phyloP scores from a whole-genome alignment of 2,329 filamentous ascomycete genomes.

The Westerdykella aurantiaca region DNA sequence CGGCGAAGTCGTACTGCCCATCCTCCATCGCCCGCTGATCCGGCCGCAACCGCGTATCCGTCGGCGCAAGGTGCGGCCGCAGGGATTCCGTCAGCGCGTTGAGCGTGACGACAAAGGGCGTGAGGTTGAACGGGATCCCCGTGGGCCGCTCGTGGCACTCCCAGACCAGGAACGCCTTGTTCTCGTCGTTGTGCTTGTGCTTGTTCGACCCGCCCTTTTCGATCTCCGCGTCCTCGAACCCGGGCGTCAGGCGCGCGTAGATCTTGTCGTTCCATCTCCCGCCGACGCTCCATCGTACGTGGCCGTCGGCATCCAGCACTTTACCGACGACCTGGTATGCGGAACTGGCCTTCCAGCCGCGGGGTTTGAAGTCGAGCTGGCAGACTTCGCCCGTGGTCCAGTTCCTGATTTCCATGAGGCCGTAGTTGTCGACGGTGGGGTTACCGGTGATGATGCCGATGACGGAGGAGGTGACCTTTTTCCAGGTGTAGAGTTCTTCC shows the following conservation, averaged over 20 bases:
- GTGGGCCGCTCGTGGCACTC: constrained; percentile 74
- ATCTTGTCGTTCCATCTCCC: constrained; percentile 97
- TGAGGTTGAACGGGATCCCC: constrained; percentile 93
- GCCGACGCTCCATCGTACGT: constrained; percentile 80
- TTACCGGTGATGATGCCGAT: constrained; percentile 97
- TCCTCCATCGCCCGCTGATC: constrained; percentile 99
- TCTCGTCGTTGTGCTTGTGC: constrained; percentile 52
- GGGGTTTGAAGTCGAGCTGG: constrained; percentile 83
- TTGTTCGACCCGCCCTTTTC: constrained; percentile 36
- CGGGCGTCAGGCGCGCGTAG: constrained; percentile 87
- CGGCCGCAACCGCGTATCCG: constrained; percentile 84
- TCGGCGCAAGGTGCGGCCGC: constrained; percentile 72
- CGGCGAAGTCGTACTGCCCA: constrained; percentile 91
- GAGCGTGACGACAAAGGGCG: constrained; percentile 88
- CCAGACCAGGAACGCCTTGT: constrained; percentile 85
- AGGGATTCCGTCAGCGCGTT: constrained; percentile 89
- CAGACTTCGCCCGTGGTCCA: constrained; percentile 93
- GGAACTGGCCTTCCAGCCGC: constrained; percentile 91
- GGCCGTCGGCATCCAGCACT: constrained; percentile 71
- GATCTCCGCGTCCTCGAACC: constrained; percentile 69
- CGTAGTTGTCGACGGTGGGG: constrained; percentile 96
- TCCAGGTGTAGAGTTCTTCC: constrained; percentile 94
- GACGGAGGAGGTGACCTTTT: constrained; percentile 97
- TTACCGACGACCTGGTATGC: constrained; percentile 86
- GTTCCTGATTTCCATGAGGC: constrained; percentile 94